Conservation (phyloP, 2,329 filamentous ascomycete genomes). For the Truncatella angustata region DNA sequence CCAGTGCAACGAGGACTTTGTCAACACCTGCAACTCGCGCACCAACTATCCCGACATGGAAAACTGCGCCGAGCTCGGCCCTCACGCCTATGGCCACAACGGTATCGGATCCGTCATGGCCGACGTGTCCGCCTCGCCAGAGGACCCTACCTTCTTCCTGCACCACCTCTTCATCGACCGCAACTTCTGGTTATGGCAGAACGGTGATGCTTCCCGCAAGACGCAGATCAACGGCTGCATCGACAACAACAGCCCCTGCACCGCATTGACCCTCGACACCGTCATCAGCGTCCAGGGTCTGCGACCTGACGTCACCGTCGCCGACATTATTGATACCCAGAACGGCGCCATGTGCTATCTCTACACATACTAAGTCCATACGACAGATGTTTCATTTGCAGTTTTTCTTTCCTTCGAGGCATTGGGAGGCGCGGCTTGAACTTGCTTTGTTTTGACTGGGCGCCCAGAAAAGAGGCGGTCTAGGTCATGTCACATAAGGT, state of each 20-base stretch:
- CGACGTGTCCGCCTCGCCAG: conserved; percentile 27
- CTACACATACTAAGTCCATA: conserved; percentile 9
- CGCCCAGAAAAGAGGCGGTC: background rate
- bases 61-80: conserved; percentile 13
- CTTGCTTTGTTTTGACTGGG: background rate
- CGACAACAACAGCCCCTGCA: conserved; percentile 18
- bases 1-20: conserved; percentile 14
- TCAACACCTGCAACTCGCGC: conserved; percentile 12
- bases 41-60: conserved; percentile 12
- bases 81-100: conserved; percentile 33
- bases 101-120: conserved; percentile 30
- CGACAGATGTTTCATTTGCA: background rate
- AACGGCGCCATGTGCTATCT: conserved; percentile 11
- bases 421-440: too few species aligned
- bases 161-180: background rate
- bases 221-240: conserved; percentile 15
- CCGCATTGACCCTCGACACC: conserved; percentile 8
- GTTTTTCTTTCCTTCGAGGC: background rate
- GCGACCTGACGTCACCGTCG: conserved; percentile 8
- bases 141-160: conserved; percentile 27
- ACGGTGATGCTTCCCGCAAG: conserved; percentile 8
- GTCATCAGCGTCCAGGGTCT: conserved; percentile 9
- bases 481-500: background rate
- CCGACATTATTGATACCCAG: conserved; percentile 9
- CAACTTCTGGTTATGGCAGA: conserved; percentile 11